Percentiles rank a stretch among this genome's conserved stretches.
Evolutionary conservation across 768 basidiomycete genomes (phyloP).

Genomic region (Pleurotus ostreatus): DNA sequence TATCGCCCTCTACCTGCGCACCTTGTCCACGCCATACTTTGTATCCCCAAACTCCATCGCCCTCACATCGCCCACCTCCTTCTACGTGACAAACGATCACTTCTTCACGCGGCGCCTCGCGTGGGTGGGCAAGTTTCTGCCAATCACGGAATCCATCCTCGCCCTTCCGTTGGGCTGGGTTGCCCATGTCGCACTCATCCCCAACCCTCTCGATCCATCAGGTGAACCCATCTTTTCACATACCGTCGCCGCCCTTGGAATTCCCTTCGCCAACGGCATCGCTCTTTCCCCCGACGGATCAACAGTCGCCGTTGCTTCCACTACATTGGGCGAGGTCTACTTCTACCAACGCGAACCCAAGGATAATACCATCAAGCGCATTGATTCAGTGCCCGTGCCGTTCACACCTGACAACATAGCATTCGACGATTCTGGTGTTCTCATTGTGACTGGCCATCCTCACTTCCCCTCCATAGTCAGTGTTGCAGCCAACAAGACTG

Average conservation of each 20-base stretch:
- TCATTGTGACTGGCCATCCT: constrained; percentile 66
- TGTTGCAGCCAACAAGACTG: constrained; percentile 41
- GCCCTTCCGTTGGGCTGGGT: constrained; percentile 59
- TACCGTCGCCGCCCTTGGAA: constrained; percentile 37
- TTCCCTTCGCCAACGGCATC: constrained; percentile 70
- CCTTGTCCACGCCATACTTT: constrained; percentile 54
- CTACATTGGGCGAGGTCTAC: constrained; percentile 39
- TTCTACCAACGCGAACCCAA: constrained; percentile 47
- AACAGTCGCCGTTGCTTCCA: constrained; percentile 56
- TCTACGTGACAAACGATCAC: constrained; percentile 76
- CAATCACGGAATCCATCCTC: constrained; percentile 51
- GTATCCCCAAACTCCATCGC: constrained; percentile 66
- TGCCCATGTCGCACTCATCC: constrained; percentile 45
- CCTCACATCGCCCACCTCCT: constrained; percentile 59
- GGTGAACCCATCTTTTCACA: constrained; percentile 28
- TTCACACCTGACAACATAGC: constrained; percentile 61
- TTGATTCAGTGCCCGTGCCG: constrained; percentile 43
- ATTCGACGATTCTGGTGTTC: constrained; percentile 40
- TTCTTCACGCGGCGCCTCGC: constrained; percentile 60
- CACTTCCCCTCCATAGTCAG: constrained; percentile 49
- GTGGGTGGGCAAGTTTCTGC: constrained; percentile 43
- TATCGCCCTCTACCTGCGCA: constrained; percentile 52
- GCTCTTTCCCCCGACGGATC: constrained; percentile 48
- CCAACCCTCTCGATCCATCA: constrained; percentile 13
- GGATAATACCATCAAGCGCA: constrained; percentile 39